Evolutionary conservation across 2,329 filamentous ascomycete species (phyloP), one percentile per base, ranked within the genome.

Genomic region (Aspergillus costaricaensis): DNA sequence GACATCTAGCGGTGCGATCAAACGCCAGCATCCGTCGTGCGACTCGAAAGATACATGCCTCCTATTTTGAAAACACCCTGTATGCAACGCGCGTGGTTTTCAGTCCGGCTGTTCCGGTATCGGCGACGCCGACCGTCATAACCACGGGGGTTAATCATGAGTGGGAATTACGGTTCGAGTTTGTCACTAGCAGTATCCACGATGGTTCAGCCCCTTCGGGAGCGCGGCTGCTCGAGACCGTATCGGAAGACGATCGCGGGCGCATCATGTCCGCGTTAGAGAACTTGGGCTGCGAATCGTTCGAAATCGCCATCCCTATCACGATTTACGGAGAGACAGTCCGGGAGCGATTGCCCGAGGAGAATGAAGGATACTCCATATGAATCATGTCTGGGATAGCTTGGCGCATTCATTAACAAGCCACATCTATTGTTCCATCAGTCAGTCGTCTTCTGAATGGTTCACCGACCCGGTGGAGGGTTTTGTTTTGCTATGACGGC

Each of bases 91-190:
- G 92, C 53, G 83, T 94, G 21, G 86, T 91, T 6, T 97, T 98
- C 70, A 88, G 83, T 8, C 90, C 92, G 0, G 90, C 91, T 0
- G 92, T 99, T 52, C 95, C 95, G 0, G 84, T 90, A 17, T 84
- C 83, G 14, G 92, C 91, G 0, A 96, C 93, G 0, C 95, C 95
- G 0, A 92, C 95, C 65, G 96, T 99, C 67, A 85, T 96, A 50
- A 99, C 95, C 0, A 96, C 88, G 62, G 93, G 93, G 2, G 86
- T 99, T 4, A 90, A 86, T 65, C 80, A 97, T 25, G 90, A 92
- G 66, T 99, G 95, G 95, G 91, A 90, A 74, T 81, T 99, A 36
- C 83, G 91, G 1, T 87, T 99, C 60, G 93, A 98, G 77, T 99
- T 99, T 76, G 92, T 96, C 25, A 94, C 94, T 5, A 88, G 91